Conservation (phyloP, 2,329 filamentous ascomycete species). For the Ascochyta clinopodiicola region DNA sequence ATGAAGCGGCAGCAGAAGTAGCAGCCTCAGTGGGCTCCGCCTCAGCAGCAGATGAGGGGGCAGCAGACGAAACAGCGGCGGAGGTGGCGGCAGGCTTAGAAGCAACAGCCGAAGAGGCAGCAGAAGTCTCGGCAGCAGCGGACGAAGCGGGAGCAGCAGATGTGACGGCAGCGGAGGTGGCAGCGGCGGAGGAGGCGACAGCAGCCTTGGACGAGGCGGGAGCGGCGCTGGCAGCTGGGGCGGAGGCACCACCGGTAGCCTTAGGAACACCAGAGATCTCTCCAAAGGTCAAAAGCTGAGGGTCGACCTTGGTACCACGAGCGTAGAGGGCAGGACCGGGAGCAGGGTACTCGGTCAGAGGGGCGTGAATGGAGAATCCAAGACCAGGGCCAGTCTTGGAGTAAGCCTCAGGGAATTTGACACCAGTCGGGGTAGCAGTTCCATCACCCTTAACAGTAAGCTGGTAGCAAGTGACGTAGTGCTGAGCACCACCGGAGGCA, state of each 20-base stretch:
- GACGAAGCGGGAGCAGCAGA: constrained; percentile 9
- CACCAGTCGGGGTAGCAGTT: constrained; percentile 47
- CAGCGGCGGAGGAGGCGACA: constrained; percentile 4
- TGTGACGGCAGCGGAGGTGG: constrained; percentile 14
- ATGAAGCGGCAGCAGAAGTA: constrained; percentile 10
- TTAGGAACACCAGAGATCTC: constrained; percentile 29
- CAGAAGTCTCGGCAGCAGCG: constrained; percentile 2
- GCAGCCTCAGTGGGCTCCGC: constrained; percentile 7
- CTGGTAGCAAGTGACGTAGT: constrained; percentile 56
- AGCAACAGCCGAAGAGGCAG: not conserved
- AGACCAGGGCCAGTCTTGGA: constrained; percentile 50
- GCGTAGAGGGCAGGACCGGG: constrained; percentile 48
- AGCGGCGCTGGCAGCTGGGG: constrained; percentile 24
- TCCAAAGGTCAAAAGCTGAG: constrained; percentile 35
- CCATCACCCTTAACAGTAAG: constrained; percentile 49
- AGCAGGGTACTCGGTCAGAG: constrained; percentile 48
- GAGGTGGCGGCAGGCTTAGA: constrained; percentile 8
- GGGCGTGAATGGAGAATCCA: constrained; percentile 52
- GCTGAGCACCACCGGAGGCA: constrained; percentile 51
- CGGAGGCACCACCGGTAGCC: constrained; percentile 27
- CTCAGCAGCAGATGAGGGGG: constrained; percentile 12
- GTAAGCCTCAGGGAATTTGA: constrained; percentile 57
- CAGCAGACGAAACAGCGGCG: constrained; percentile 2
- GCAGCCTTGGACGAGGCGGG: constrained; percentile 15
- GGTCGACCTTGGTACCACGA: constrained; percentile 35